These are phyloP conservation scores for Rhodotorula sp. DNA, from an alignment of 1,284 basidiomycete species.

Conservation along the genomic window DNA sequence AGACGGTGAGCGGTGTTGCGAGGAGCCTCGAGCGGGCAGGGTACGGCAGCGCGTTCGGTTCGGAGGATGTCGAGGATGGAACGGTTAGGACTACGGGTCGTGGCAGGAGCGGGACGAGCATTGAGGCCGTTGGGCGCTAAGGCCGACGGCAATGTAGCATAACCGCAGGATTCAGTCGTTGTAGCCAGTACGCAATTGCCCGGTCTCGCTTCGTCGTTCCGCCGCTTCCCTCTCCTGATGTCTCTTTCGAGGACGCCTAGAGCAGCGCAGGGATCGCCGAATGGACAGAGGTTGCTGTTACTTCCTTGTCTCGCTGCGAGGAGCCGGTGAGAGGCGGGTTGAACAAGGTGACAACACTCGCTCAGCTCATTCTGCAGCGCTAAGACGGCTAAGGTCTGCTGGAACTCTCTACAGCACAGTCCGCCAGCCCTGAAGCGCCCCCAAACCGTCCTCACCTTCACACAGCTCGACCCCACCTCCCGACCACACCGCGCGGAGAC, in stretches of 20 bases:
- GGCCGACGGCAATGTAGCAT: too few species aligned
- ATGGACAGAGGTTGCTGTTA: too few species aligned
- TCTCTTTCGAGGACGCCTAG: not conserved
- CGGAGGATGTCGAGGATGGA: not conserved
- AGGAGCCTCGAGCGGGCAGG: conserved; percentile 2
- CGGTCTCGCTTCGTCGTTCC: too few species aligned
- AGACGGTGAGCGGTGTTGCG: not conserved
- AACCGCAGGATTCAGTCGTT: not conserved
- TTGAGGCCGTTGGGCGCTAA: conserved; percentile 1
- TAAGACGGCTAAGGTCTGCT: not conserved
- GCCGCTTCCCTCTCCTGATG: not conserved
- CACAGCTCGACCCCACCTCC: not conserved
- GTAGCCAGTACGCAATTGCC: too few species aligned
- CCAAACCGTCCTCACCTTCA: not conserved
- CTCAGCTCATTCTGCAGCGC: not conserved
- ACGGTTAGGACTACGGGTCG: too few species aligned
- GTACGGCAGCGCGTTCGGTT: conserved; percentile 11
- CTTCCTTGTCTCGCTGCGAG: too few species aligned
- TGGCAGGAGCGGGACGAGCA: not conserved
- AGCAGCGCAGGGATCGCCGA: too few species aligned
- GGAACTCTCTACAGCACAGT: not conserved
- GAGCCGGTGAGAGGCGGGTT: too few species aligned
- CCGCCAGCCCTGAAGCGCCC: too few species aligned
- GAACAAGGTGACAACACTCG: not conserved
- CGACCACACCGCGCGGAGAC: too few species aligned